Evolutionary conservation across 2,329 filamentous ascomycete species (phyloP).

Genomic region (Pseudopithomyces maydicus): DNA sequence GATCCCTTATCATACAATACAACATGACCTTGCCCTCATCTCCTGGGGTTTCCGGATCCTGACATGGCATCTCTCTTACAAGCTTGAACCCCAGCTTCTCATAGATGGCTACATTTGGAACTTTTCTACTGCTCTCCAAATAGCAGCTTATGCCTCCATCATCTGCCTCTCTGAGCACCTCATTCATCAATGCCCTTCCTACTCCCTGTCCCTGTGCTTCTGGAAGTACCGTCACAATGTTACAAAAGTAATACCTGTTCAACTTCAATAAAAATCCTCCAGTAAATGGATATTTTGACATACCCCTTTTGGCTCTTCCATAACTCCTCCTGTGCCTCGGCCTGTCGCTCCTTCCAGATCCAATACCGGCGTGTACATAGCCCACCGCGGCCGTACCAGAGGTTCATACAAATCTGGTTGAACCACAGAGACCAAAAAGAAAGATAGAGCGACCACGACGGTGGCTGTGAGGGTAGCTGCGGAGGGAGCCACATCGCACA

Average conservation of each 20-base stretch:
- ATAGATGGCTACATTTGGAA: conserved; percentile 74
- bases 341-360: conserved; percentile 73
- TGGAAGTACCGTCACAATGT: conserved; percentile 72
- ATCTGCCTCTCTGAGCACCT: conserved; percentile 68
- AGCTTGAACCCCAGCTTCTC: conserved; percentile 70
- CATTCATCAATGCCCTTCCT: conserved; percentile 67
- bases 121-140: conserved; percentile 70
- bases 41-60: conserved; percentile 61
- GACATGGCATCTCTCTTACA: conserved; percentile 68
- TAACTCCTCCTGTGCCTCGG: conserved; percentile 63
- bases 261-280: too few relatives aligned
- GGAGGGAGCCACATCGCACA: conserved; percentile 76
- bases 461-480: conserved; percentile 50
- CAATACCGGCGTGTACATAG: conserved; percentile 71
- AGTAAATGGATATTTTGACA: too few relatives aligned
- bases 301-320: conserved; percentile 70
- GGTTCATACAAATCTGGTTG: conserved; percentile 69
- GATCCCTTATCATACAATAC: conserved; percentile 54
- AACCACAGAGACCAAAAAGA: conserved; percentile 70
- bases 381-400: conserved; percentile 71
- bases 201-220: conserved; percentile 70
- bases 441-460: conserved; percentile 66
- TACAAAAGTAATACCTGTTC: conserved; percentile 68
- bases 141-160: conserved; percentile 69
- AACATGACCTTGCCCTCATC: conserved; percentile 47